Base-by-base conservation (phyloP, 345 rosid genomes). In the Microcos paniculata region DNA sequence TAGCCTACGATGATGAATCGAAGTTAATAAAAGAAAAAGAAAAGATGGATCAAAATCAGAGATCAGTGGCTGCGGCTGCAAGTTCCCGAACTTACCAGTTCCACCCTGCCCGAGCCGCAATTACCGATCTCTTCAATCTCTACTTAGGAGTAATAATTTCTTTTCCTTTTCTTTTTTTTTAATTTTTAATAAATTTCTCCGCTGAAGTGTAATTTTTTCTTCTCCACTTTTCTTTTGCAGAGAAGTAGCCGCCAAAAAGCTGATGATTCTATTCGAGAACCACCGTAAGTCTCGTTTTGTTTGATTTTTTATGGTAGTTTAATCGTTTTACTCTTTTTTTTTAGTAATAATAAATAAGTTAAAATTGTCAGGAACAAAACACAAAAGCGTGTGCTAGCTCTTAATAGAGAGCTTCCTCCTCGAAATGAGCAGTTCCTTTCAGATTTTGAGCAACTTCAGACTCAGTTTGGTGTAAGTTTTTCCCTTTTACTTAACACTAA, bases 341-440 rank as follows among this genome's bases (percentile, higher is more conserved):
- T 13, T 26, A 43, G 42, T 23, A 10, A 62, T 48, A n/a, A n/a
- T n/a, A n/a, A n/a, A n/a, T 18, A 42, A 72, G 23, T 73, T 8
- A 6, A 43, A 26, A 30, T 53, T 57, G 46, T 40, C 85, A 96
- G 99, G 85, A 93, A 92, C 87, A 93, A 90, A 84, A 79, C 94
- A 0, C 96, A 91, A 78, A 93, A 92, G 88, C 98, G 97, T 62
- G 91, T 96, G 31, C 88, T 87, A 51, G 96, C 99, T 76, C 78
- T 87, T 3, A 92, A 91, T 66, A 85, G 92, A 84, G 98, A 92
- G 73, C 85, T 93, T 24, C 98, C 98, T 49, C 98, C 99, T 63
- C 85, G 82, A 72, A 96, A 96, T 75, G 99, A 93, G 76, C 98
- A 93, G 78, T 96, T 96, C 85, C 84, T 91, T 66, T 45, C 82